Conservation (phyloP, 371 early-diverging fungal species). For the Dinochytrium kinnereticum region DNA sequence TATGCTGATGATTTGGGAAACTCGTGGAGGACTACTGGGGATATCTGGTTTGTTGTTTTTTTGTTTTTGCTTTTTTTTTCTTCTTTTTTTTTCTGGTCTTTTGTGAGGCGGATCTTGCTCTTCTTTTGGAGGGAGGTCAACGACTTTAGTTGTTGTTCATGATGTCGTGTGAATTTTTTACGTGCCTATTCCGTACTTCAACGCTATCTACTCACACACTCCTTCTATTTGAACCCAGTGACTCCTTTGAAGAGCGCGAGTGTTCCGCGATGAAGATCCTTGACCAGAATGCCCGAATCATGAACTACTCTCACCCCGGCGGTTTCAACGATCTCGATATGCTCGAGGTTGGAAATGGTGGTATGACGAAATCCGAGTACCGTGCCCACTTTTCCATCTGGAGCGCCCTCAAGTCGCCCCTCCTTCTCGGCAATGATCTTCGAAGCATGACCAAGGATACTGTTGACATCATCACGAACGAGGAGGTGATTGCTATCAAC, state of each 20-base stretch:
- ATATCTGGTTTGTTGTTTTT: conserved; percentile 19
- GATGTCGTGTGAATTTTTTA: too few species aligned
- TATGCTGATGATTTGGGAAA: conserved; percentile 48
- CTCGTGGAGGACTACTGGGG: conserved; percentile 52
- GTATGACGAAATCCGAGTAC: conserved; percentile 47
- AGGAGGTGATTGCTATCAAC: conserved; percentile 53
- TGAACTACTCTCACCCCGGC: conserved; percentile 43
- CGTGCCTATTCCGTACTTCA: too few species aligned
- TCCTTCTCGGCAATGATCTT: conserved; percentile 41
- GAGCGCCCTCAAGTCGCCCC: conserved; percentile 52
- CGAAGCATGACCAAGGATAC: conserved; percentile 33
- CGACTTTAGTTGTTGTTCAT: too few species aligned
- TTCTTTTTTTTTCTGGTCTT: background rate
- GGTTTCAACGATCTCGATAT: conserved; percentile 60
- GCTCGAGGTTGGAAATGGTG: conserved; percentile 56
- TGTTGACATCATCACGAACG: conserved; percentile 40
- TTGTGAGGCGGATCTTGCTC: background rate
- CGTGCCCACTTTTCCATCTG: conserved; percentile 53
- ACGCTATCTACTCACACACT: too few species aligned
- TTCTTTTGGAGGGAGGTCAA: too few species aligned
- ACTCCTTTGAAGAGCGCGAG: conserved; percentile 13
- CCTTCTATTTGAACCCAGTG: too few species aligned
- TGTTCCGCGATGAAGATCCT: conserved; percentile 38
- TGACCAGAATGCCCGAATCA: conserved; percentile 25
- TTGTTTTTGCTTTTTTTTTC: background rate